phyloP scores from a whole-genome alignment of 169 alveolate species.

The Plasmodium inui region DNA sequence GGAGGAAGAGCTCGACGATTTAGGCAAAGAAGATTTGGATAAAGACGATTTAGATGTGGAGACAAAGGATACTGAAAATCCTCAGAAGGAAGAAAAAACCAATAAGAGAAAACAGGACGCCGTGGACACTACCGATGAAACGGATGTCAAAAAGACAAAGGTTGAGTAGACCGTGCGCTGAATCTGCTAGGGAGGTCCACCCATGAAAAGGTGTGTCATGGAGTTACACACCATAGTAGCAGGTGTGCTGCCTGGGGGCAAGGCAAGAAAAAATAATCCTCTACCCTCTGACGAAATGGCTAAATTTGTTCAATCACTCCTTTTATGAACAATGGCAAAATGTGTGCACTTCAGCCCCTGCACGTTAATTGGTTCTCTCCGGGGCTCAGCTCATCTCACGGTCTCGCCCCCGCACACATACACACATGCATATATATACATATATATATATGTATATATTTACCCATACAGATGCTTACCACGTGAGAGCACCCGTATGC shows the following conservation, averaged over 20 bases:
- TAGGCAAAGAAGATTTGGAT: constrained; percentile 29
- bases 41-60: constrained; percentile 38
- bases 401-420: not conserved
- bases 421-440: not conserved
- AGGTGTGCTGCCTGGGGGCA: not conserved
- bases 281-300: not conserved
- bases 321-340: constrained; percentile 3
- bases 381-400: too few relatives aligned
- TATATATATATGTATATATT: constrained; percentile 1
- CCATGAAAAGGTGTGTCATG: not conserved
- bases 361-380: not conserved
- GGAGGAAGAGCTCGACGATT: constrained; percentile 64
- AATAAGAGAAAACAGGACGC: constrained; percentile 73
- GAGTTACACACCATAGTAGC: not conserved
- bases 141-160: constrained; percentile 29
- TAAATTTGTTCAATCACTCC: not conserved
- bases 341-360: not conserved
- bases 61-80: constrained; percentile 81
- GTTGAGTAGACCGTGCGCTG: constrained; percentile 25
- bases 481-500: not conserved
- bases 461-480: not conserved
- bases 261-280: not conserved
- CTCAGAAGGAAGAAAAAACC: constrained; percentile 84
- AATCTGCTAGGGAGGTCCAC: not conserved
- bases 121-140: constrained; percentile 12